Conservation (phyloP, 2,329 filamentous ascomycete genomes). For the Pseudopyricularia cyperi region DNA sequence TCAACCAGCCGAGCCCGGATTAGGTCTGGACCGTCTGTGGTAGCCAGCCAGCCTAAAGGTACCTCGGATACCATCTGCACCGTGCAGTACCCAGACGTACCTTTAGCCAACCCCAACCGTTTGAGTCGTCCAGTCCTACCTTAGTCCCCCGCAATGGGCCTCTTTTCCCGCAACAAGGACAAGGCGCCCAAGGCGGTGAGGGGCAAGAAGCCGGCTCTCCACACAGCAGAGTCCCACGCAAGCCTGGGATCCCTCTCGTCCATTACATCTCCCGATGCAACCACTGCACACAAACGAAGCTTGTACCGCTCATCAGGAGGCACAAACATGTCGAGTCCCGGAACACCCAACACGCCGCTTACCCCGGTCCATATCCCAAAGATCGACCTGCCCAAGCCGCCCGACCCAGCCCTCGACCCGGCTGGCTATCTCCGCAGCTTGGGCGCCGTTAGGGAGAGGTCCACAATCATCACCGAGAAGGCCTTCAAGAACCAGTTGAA, state of each 20-base stretch:
- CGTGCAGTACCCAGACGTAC: too few species aligned
- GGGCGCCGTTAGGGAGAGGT: constrained; percentile 72
- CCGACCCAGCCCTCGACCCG: constrained; percentile 78
- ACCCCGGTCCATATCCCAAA: constrained; percentile 50
- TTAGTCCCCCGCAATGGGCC: constrained; percentile 28
- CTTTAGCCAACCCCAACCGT: not conserved
- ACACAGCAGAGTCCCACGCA: constrained; percentile 29
- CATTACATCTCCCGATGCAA: constrained; percentile 24
- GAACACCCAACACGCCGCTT: constrained; percentile 37
- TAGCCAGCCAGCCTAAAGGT: too few species aligned
- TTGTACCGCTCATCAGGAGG: constrained; percentile 37
- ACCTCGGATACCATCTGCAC: too few species aligned
- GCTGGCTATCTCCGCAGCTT: constrained; percentile 85
- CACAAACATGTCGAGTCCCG: constrained; percentile 27
- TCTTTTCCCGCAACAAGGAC: constrained; percentile 41
- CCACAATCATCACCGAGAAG: constrained; percentile 60
- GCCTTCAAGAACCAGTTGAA: constrained; percentile 63
- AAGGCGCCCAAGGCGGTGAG: constrained; percentile 29
- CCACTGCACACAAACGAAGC: constrained; percentile 20
- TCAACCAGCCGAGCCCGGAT: too few species aligned
- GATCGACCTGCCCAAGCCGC: constrained; percentile 69
- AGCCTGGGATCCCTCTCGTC: constrained; percentile 39
- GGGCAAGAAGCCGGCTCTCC: constrained; percentile 17
- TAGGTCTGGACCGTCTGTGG: too few species aligned
- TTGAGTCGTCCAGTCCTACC: constrained; percentile 2